Evolutionary conservation across 1,284 basidiomycete genomes (phyloP).

Genomic region (Ganoderma lingzhi): DNA sequence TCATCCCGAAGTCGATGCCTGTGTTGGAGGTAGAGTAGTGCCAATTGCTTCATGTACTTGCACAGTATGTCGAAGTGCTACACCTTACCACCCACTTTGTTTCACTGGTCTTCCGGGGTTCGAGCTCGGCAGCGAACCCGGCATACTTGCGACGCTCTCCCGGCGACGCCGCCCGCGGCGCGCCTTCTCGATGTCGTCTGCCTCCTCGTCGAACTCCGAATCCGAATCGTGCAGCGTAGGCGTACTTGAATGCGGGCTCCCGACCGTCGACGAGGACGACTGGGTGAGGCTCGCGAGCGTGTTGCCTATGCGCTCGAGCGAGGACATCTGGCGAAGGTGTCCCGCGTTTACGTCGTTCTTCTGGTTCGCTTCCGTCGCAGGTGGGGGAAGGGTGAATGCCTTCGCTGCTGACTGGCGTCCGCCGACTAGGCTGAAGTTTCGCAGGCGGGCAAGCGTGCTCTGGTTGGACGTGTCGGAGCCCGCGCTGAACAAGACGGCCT

Average conservation of each 20-base stretch:
- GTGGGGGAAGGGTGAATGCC: conserved; percentile 40
- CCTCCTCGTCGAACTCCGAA: conserved; percentile 54
- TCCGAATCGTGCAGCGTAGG: conserved; percentile 64
- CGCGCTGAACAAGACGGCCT: no score
- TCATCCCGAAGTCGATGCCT: no score
- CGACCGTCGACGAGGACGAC: conserved; percentile 46
- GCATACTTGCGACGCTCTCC: conserved; percentile 82
- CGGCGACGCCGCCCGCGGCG: conserved; percentile 52
- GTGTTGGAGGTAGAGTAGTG: no score
- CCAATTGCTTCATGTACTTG: no score
- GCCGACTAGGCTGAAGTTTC: conserved; percentile 81
- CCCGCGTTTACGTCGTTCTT: conserved; percentile 34
- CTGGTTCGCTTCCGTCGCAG: conserved; percentile 36
- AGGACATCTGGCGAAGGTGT: conserved; percentile 73
- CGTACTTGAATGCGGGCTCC: conserved; percentile 62
- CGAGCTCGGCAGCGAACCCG: conserved; percentile 69
- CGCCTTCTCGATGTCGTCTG: conserved; percentile 48
- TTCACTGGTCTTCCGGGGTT: no score
- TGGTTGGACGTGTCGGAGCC: conserved; percentile 84
- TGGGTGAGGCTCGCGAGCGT: conserved; percentile 58
- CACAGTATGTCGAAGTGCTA: no score
- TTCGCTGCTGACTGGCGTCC: conserved; percentile 52
- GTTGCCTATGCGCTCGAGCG: conserved; percentile 70
- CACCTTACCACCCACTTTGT: no score
- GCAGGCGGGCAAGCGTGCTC: conserved; percentile 77